Evolutionary conservation across 2,329 filamentous ascomycete species (phyloP).

Genomic region (Penicillium sp.): DNA sequence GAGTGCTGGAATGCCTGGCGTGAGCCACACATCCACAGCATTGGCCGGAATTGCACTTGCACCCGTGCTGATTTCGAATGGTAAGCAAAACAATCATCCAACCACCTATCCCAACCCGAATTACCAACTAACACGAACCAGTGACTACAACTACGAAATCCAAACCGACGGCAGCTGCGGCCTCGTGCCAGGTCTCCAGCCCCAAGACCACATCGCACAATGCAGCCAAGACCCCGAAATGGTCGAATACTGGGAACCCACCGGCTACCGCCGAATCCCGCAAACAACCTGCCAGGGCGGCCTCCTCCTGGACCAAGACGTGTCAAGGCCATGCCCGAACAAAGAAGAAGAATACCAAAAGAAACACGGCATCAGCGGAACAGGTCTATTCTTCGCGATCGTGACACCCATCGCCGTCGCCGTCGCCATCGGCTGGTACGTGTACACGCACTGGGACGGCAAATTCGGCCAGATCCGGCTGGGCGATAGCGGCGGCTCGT

Average conservation of each 20-base stretch:
- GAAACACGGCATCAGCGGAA: slow-evolving; percentile 67
- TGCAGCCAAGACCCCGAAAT: slow-evolving; percentile 65
- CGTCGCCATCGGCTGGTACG: slow-evolving; percentile 73
- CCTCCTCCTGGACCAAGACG: slow-evolving; percentile 68
- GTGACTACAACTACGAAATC: slow-evolving; percentile 91
- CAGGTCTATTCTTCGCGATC: slow-evolving; percentile 82
- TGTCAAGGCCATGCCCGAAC: slow-evolving; percentile 66
- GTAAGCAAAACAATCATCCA: slow-evolving; percentile 50
- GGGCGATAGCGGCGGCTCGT: slow-evolving; percentile 59
- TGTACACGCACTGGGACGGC: slow-evolving; percentile 79
- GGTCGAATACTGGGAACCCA: slow-evolving; percentile 79
- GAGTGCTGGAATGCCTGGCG: slow-evolving; percentile 79
- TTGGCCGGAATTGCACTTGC: slow-evolving; percentile 75
- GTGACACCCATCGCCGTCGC: slow-evolving; percentile 72
- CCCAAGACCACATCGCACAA: slow-evolving; percentile 58
- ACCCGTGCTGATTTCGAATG: slow-evolving; percentile 88
- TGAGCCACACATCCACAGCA: slow-evolving; percentile 69
- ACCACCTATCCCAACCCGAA: neutral
- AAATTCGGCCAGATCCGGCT: slow-evolving; percentile 92
- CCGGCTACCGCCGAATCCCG: slow-evolving; percentile 85
- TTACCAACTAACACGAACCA: slow-evolving; percentile 37
- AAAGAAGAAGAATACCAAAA: slow-evolving; percentile 80
- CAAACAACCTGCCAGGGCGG: slow-evolving; percentile 84
- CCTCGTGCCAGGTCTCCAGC: slow-evolving; percentile 71
- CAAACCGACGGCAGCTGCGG: slow-evolving; percentile 73